Evolutionary conservation across 176 grass and related monocot species (phyloP), one percentile per base, ranked within the genome.

Genomic region (Zoysia pacifica): DNA sequence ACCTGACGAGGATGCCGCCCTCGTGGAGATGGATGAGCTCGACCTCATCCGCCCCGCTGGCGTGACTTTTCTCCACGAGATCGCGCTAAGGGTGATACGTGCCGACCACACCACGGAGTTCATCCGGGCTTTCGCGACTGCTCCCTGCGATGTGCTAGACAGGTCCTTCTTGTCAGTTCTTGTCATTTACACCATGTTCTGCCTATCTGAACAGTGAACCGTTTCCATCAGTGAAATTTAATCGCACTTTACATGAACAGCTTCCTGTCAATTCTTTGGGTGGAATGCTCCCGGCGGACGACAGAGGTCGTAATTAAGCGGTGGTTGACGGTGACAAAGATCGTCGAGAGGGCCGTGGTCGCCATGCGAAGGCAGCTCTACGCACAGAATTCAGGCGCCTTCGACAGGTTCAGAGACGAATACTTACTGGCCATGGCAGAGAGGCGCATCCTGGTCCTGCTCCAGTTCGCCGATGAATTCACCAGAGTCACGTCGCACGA

Each of bases 131-230:
- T 84, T 84, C 73, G 18, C 43, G 11, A 69, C 61, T 35, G 73
- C 82, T 9, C 73, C 65, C 15, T 84, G 82, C 73, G 65, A 77
- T 8, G 64, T 84, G 55, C 44, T 84, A 3, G 82, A 84, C 73
- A 69, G 73, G 82, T 84, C 11, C 37, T 18, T 47, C 8, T 3
- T 49, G 28, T 28, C 28, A 28, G 28, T 28, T 28, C 28, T 28
- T 28, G 28, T 28, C 28, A 28, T 28, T 28, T 28, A 28, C 28
- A 28, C 28, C 28, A 28, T 28, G 28, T 28, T 28, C 28, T 40
- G 48, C 10, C 11, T 13, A 3, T 44, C 1, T 67, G 65, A 45
- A 9, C 8, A 13, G 15, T 68, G 44, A 45, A 45, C 6, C 6
- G 15, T 11, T 43, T 67, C 39, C 2, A 4, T 45, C 6, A 2